Conservation (phyloP, 2,329 filamentous ascomycete species). For the Pseudopyricularia cyperi region DNA sequence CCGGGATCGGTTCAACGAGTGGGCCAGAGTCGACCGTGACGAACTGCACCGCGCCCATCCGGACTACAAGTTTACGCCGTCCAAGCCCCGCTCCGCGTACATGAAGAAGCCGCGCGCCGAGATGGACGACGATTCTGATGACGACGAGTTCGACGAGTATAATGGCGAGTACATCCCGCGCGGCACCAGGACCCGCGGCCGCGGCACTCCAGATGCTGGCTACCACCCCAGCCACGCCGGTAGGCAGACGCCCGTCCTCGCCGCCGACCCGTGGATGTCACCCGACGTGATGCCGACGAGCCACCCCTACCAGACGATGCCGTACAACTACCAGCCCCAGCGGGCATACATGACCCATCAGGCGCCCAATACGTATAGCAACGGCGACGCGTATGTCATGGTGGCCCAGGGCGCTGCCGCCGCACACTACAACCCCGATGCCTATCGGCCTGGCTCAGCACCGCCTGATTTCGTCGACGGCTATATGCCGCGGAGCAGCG, state of each 20-base stretch:
- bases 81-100: conserved; percentile 42
- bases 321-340: background rate
- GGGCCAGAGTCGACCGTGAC: conserved; percentile 67
- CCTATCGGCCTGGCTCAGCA: conserved; percentile 2
- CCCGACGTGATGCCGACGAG: background rate
- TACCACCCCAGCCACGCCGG: background rate
- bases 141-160: conserved; percentile 31
- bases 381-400: background rate
- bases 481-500: background rate
- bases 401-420: background rate
- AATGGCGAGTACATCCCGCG: conserved; percentile 9
- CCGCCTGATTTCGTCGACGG: background rate
- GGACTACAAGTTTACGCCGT: conserved; percentile 85
- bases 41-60: conserved; percentile 82
- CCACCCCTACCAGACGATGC: background rate
- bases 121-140: conserved; percentile 24
- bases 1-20: conserved; percentile 61
- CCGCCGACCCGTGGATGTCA: background rate
- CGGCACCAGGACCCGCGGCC: conserved; percentile 3
- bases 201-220: background rate
- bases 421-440: background rate
- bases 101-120: conserved; percentile 23
- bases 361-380: background rate
- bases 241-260: background rate
- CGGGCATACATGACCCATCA: background rate